Base-by-base conservation (phyloP, 1,284 basidiomycete species). In the Coniophora puteana region DNA sequence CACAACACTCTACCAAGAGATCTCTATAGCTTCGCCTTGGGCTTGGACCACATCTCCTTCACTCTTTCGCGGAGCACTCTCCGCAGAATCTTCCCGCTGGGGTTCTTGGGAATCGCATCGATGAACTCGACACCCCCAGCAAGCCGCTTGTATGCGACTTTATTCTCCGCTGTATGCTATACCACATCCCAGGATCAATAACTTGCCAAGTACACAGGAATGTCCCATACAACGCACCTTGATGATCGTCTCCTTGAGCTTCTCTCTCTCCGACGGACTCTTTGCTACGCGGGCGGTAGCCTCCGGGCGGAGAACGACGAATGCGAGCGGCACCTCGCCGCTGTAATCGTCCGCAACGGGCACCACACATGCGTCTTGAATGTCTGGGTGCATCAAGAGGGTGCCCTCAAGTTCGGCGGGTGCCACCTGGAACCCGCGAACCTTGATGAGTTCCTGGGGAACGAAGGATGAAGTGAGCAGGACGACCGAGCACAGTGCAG, bases 251-350 rank as follows among this genome's bases (percentile, higher is more conserved):
- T 50, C 52, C 57, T 77, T 81, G 27, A 76, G 57, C 46, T 58
- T 58, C n/a, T 63, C 61, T 3, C 51, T 62, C 11, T 65, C 68
- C 0, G 38, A 32, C 4, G 67, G 50, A 46, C 68, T 60, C 10
- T 30, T 16, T 17, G 50, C 51, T n/a, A 71, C 60, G 13, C 69
- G 66, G 37, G 62, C 60, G 14, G 59, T 57, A 0, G 76, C 72
- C 5, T 63, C 58, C 3, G 67, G 57, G 38, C 66, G 68, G 8
- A 79, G 69, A 2, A 81, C 78, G n/a, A 90, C 67, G 52, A 78
- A 90, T 1, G 84, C 86, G 33, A 85, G 58, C 0, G 90, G 89
- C 4, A 88, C 53, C 54, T 93, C 89, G 26, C 89, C 89, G 36
- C 77, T 83, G 50, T 81, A 86, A 11, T 90, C 86, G 54, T 93